These are phyloP conservation scores for Calophaca sinica DNA, from an alignment of 306 rosid species.

Conservation along the genomic window DNA sequence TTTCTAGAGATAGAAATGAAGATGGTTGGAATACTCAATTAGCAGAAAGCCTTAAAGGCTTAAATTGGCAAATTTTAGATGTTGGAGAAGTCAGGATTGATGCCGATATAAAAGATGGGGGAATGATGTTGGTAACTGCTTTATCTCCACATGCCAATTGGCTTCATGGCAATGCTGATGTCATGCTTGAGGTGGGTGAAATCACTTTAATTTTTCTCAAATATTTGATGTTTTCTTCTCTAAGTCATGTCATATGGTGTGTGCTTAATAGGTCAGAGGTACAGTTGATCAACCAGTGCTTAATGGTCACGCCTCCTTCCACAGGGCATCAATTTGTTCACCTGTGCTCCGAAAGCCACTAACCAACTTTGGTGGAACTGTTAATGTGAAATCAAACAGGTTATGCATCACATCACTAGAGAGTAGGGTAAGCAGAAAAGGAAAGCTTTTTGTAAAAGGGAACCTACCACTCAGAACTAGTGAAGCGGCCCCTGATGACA, in stretches of 20 bases:
- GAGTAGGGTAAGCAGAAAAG: slow-evolving; percentile 91
- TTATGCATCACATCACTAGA: slow-evolving; percentile 88
- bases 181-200: slow-evolving; percentile 82
- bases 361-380: slow-evolving; percentile 86
- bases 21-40: slow-evolving; percentile 88
- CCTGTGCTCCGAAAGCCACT: slow-evolving; percentile 89
- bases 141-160: slow-evolving; percentile 92
- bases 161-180: slow-evolving; percentile 94
- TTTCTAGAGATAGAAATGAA: slow-evolving; percentile 85
- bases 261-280: slow-evolving; percentile 77
- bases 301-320: slow-evolving; percentile 88
- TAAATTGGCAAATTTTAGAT: slow-evolving; percentile 90
- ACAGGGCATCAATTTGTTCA: slow-evolving; percentile 93
- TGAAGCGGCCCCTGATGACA: slow-evolving; percentile 87
- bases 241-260: slow-evolving; percentile 41
- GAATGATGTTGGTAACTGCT: slow-evolving; percentile 91
- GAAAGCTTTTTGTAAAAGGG: slow-evolving; percentile 86
- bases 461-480: slow-evolving; percentile 91
- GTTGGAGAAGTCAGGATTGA: slow-evolving; percentile 96
- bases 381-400: slow-evolving; percentile 90
- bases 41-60: slow-evolving; percentile 92
- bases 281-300: slow-evolving; percentile 90
- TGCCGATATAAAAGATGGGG: slow-evolving; percentile 97
- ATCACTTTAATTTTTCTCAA: slow-evolving; percentile 35
- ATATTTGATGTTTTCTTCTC: slow-evolving; percentile 39